Evolutionary conservation across 768 basidiomycete species (phyloP), one percentile per base, ranked within the genome.

Genomic region (Calvatia gigantea): DNA sequence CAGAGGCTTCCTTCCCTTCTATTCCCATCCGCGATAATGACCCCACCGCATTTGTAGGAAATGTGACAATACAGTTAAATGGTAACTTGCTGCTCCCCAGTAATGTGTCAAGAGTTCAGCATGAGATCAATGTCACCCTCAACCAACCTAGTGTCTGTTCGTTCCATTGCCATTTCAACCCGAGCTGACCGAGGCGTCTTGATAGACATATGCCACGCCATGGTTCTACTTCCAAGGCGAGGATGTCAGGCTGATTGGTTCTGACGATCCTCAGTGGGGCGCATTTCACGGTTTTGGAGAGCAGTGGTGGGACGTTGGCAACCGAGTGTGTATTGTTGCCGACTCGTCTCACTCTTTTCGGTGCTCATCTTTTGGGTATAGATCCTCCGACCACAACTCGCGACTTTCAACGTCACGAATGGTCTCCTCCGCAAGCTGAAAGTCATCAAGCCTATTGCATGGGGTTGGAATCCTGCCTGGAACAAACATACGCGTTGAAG

Each of bases 221-320:
- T 80, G 78, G 78, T 73, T 78, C 56, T 77, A 75, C 60, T 64
- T 80, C 41, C 61, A 70, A 29, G 78, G 77, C 2, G 65, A 64
- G 25, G 68, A 78, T 52, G 70, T 80, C 32, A 61, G 67, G 23
- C 70, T 75, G 51, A 68, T 74, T 25, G 78, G 77, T 9, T 73
- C 72, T 2, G 64, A 69, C 39, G 68, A 75, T 45, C 66, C 67
- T 28, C 62, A 73, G 29, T 73, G 71, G 61, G 77, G 77, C 1
- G 65, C 70, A 52, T 75, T 78, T 65, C 66, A 79, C 44, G 74
- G 77, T 27, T 75, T 73, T 55, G 77, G 79, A n/a, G 73, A 79
- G 58, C 74, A 76, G 56, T 79, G 77, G 77, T 79, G 78, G 77
- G 70, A 78, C 53, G 66, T 72, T 48, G 75, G 74, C 19, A 76